Evolutionary conservation across 2,329 filamentous ascomycete species (phyloP), one percentile per base, ranked within the genome.

Genomic region (Aureobasidium vineae): DNA sequence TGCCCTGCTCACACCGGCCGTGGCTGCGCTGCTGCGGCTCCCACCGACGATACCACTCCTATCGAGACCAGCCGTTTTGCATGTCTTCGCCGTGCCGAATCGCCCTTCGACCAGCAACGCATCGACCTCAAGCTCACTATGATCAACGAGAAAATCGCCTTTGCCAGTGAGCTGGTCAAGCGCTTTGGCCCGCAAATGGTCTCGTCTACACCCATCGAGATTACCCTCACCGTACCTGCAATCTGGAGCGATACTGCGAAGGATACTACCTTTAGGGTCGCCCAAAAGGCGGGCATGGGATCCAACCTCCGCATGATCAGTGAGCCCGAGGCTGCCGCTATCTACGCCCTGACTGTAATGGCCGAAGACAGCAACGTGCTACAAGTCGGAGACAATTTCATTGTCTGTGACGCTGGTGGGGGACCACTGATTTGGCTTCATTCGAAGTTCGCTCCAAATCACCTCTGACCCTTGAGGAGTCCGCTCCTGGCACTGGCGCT

Each of bases 211-310:
- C 87, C 87, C 71, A 87, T 92, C 45, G 87, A 93, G 69, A 93
- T 91, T 71, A 89, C 93, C 57, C 81, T 95, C 66, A 94, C 90
- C 0, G 91, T 90, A 57, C 91, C 91, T 10, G 91, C 91, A 7
- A 89, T 94, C 11, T 95, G 91, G 91, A 90, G 87, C 28, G 91
- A 95, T 75, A 86, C 89, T 0, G 91, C 90, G n/a, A 94, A 93
- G 79, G 90, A 92, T 75, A 90, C 90, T 7, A 94, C 90, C 1
- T 77, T 92, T 57, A 85, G 90, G 74, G 90, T 90, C 4, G 90
- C 90, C 13, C 88, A 92, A 78, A 81, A 87, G 67, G 91, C 90
- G 0, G 91, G 90, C 3, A 91, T 94, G 88, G 90, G 90, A 5
- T 84, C 76, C 23, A 67, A 63, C 4, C 86, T 52, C 3, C 1